A percentile compares a stretch with the other conserved stretches of the same genome.
Evolutionary conservation across 2,329 filamentous ascomycete genomes (phyloP).

Genomic region (Fusarium albosuccineum): DNA sequence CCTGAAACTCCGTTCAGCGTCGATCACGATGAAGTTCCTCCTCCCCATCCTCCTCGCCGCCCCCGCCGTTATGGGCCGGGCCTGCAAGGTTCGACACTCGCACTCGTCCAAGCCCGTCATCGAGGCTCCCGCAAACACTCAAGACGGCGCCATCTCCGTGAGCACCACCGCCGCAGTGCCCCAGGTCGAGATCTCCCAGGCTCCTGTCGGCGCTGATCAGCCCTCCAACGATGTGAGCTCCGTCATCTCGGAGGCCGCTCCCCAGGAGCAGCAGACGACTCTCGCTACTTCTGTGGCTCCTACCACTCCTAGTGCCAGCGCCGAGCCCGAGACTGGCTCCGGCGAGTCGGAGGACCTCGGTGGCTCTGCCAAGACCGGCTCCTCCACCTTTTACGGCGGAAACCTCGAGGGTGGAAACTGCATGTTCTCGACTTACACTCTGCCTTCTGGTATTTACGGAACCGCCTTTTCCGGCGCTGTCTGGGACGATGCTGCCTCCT

Average conservation of each 20-base stretch:
- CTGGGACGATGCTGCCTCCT: conserved; percentile 69
- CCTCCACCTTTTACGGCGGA: conserved; percentile 65
- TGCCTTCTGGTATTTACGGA: conserved; percentile 70
- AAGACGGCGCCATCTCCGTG: conserved; percentile 15
- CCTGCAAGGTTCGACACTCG: conserved; percentile 36
- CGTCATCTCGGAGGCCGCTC: conserved; percentile 2
- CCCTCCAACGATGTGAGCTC: conserved; percentile 6
- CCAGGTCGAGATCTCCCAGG: conserved; percentile 12
- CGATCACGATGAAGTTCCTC: conserved; percentile 45
- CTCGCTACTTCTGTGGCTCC: conserved; percentile 23
- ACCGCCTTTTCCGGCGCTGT: conserved; percentile 71
- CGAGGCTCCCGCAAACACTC: conserved; percentile 12
- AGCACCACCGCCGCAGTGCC: conserved; percentile 16
- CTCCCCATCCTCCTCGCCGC: conserved; percentile 41
- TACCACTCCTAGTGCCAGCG: conserved; percentile 5
- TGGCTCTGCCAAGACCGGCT: conserved; percentile 29
- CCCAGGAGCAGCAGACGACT: conserved; percentile 18
- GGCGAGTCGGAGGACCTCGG: conserved; percentile 19
- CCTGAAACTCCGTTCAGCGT: conserved; percentile 20
- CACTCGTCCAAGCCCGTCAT: conserved; percentile 13
- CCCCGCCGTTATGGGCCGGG: conserved; percentile 46
- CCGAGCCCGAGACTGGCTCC: conserved; percentile 9
- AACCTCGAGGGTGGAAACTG: conserved; percentile 72
- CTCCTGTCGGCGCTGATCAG: conserved; percentile 6
- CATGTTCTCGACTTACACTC: conserved; percentile 72